These are phyloP conservation scores for Clarkia xantiana DNA, from an alignment of 345 rosid species.

Conservation along the genomic window DNA sequence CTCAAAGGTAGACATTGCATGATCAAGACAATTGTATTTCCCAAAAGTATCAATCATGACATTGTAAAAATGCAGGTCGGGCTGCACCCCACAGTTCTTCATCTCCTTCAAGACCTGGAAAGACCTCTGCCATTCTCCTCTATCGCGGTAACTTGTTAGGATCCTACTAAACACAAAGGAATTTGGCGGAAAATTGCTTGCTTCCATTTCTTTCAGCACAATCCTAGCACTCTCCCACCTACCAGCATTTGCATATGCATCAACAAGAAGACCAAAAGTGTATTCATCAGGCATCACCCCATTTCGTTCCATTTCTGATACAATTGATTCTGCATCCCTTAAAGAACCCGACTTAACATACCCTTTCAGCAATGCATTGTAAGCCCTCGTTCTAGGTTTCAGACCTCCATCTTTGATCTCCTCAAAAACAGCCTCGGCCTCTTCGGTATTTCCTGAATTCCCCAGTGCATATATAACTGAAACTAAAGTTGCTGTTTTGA, in stretches of 20 bases:
- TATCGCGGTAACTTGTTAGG: slow-evolving; percentile 65
- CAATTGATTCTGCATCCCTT: slow-evolving; percentile 66
- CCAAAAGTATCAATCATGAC: slow-evolving; percentile 95
- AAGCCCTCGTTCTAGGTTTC: slow-evolving; percentile 64
- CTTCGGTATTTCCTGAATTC: slow-evolving; percentile 42
- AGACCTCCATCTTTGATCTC: slow-evolving; percentile 71
- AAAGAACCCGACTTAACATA: slow-evolving; percentile 62
- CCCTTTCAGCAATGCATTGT: slow-evolving; percentile 76
- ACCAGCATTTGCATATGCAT: slow-evolving; percentile 80
- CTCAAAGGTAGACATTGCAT: slow-evolving; percentile 74
- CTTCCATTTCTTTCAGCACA: slow-evolving; percentile 92
- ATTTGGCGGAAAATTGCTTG: slow-evolving; percentile 48
- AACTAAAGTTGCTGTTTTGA: slow-evolving; percentile 47
- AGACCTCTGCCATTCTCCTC: slow-evolving; percentile 90
- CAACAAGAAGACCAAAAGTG: slow-evolving; percentile 70
- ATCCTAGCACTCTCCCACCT: slow-evolving; percentile 95
- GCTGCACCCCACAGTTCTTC: slow-evolving; percentile 66
- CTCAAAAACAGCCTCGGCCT: slow-evolving; percentile 92
- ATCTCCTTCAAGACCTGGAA: slow-evolving; percentile 89
- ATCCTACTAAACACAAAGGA: slow-evolving; percentile 72
- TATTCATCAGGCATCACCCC: slow-evolving; percentile 80
- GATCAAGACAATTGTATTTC: slow-evolving; percentile 78
- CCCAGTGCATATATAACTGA: slow-evolving; percentile 53
- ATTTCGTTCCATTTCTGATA: slow-evolving; percentile 77
- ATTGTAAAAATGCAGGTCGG: slow-evolving; percentile 79